Percentiles rank a stretch among this genome's conserved stretches.
These are phyloP conservation scores for Periglandula ipomoeae DNA, from an alignment of 2,329 filamentous ascomycete genomes.

Conservation along the genomic window DNA sequence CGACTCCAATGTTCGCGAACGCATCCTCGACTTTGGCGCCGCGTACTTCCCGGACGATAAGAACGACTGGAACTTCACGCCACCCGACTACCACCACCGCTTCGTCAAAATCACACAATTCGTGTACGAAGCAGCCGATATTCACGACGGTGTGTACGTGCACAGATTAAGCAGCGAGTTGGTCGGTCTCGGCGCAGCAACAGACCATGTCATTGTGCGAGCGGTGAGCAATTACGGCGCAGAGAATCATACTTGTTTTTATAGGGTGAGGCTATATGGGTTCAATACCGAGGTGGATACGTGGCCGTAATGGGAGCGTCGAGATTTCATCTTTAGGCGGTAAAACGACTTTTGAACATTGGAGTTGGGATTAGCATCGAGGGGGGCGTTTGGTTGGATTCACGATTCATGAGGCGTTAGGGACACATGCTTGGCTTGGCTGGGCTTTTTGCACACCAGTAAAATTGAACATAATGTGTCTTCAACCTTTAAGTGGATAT, in stretches of 20 bases:
- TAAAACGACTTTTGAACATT: neutral
- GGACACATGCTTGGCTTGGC: no score
- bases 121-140: conserved; percentile 36
- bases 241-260: conserved; percentile 54
- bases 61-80: conserved; percentile 20
- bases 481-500: no score
- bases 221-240: conserved; percentile 50
- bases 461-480: no score
- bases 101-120: conserved; percentile 52
- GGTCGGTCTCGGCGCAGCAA: conserved; percentile 34
- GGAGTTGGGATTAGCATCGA: no score
- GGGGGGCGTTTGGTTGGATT: no score
- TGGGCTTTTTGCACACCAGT: no score
- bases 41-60: conserved; percentile 28
- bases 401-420: no score
- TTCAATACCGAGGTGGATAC: conserved; percentile 17
- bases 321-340: no score
- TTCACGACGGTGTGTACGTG: conserved; percentile 39
- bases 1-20: conserved; percentile 31
- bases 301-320: neutral
- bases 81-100: conserved; percentile 20
- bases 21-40: conserved; percentile 33
- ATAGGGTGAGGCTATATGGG: conserved; percentile 52
- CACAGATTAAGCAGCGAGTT: conserved; percentile 45
- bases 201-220: conserved; percentile 45